Conservation (phyloP, 2,329 filamentous ascomycete species). For the Elsinoe perseae region DNA sequence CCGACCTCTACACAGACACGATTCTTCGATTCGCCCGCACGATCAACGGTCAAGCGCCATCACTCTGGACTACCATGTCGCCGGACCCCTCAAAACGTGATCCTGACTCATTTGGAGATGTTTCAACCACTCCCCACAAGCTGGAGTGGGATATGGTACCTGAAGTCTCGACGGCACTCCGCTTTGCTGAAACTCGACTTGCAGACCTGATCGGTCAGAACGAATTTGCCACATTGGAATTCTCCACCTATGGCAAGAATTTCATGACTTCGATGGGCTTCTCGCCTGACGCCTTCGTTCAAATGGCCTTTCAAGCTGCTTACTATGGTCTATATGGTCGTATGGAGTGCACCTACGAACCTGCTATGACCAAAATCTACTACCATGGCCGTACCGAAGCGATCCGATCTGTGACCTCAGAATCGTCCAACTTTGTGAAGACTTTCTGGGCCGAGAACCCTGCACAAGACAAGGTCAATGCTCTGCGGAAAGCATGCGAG, state of each 20-base stretch:
- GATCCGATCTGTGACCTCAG: conserved; percentile 74
- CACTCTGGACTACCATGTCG: conserved; percentile 80
- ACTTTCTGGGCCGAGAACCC: conserved; percentile 93
- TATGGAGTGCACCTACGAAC: conserved; percentile 92
- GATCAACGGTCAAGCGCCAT: conserved; percentile 89
- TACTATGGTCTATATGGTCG: conserved; percentile 95
- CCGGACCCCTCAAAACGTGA: conserved; percentile 90
- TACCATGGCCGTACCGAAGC: conserved; percentile 93
- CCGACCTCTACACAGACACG: conserved; percentile 94
- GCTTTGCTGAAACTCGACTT: conserved; percentile 89
- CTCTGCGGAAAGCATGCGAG: conserved; percentile 73
- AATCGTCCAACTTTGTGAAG: conserved; percentile 80
- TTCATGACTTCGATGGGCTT: conserved; percentile 97
- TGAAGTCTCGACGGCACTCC: conserved; percentile 80
- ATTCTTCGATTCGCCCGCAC: conserved; percentile 90
- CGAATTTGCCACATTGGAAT: conserved; percentile 89
- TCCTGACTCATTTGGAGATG: conserved; percentile 83
- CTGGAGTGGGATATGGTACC: conserved; percentile 96
- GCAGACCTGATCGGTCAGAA: conserved; percentile 95
- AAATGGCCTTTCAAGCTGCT: conserved; percentile 97
- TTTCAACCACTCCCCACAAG: conserved; percentile 89
- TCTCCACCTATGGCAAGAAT: conserved; percentile 84
- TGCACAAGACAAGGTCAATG: conserved; percentile 72
- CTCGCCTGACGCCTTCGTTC: conserved; percentile 92
- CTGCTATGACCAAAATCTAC: conserved; percentile 94